These are phyloP conservation scores for Taiozyma sp. DNA, from an alignment of 1,139 yeast species.

Conservation along the genomic window DNA sequence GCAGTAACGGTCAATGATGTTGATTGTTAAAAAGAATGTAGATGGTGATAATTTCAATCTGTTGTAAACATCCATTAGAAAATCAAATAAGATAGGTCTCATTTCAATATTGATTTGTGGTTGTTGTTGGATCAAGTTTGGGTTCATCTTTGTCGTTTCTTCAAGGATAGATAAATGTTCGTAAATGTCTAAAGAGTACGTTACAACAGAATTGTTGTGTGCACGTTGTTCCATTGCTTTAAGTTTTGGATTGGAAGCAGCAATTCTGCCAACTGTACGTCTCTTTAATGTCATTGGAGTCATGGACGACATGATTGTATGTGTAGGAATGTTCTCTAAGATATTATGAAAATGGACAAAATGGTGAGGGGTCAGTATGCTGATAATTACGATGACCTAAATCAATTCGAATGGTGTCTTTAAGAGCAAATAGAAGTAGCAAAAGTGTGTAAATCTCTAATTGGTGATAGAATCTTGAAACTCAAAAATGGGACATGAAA, in stretches of 20 bases:
- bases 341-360: background rate
- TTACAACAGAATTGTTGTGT: constrained; percentile 30
- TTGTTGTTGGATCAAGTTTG: constrained; percentile 77
- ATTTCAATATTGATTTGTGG: constrained; percentile 89
- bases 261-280: constrained; percentile 18
- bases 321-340: background rate
- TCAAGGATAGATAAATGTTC: constrained; percentile 27
- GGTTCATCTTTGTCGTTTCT: constrained; percentile 18
- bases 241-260: constrained; percentile 20
- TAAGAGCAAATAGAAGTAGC: background rate
- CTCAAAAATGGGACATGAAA: background rate
- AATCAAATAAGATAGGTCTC: constrained; percentile 84
- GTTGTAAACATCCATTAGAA: constrained; percentile 78
- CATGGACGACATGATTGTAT: constrained; percentile 10
- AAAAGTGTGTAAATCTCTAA: background rate
- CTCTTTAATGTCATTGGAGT: constrained; percentile 22
- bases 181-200: constrained; percentile 21
- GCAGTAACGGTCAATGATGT: constrained; percentile 86
- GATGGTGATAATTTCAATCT: constrained; percentile 73
- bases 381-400: background rate
- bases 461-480: background rate
- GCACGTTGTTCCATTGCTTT: constrained; percentile 36
- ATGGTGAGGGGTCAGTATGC: background rate
- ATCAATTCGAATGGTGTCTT: background rate
- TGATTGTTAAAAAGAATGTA: constrained; percentile 76